Evolutionary conservation across 1,139 yeast species (phyloP).

Genomic region (Lodderomyces oxycetoniae): DNA sequence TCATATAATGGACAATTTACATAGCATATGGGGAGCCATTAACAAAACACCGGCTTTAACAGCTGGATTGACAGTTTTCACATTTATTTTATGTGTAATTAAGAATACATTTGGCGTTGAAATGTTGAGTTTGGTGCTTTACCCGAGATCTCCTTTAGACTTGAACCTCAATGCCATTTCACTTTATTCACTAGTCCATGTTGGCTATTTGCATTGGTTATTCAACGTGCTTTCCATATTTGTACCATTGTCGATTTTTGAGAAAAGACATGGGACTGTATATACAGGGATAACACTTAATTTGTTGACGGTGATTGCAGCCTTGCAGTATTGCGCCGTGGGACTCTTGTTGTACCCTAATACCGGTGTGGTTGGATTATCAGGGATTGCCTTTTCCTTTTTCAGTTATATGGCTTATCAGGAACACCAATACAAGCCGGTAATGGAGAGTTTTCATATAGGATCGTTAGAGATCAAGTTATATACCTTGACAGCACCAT

Average conservation of each 20-base stretch:
- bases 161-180: slow-evolving; percentile 63
- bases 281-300: slow-evolving; percentile 82
- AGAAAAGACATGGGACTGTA: slow-evolving; percentile 75
- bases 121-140: slow-evolving; percentile 29
- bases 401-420: slow-evolving; percentile 58
- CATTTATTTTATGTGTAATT: slow-evolving; percentile 31
- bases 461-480: slow-evolving; percentile 28
- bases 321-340: slow-evolving; percentile 56
- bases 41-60: slow-evolving; percentile 53
- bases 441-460: slow-evolving; percentile 19
- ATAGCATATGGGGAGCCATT: slow-evolving; percentile 3
- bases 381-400: slow-evolving; percentile 76
- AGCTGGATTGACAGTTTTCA: slow-evolving; percentile 58
- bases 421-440: slow-evolving; percentile 52
- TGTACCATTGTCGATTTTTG: slow-evolving; percentile 66
- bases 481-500: slow-evolving; percentile 63
- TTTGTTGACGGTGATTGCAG: slow-evolving; percentile 66
- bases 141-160: slow-evolving; percentile 53
- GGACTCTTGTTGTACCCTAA: slow-evolving; percentile 54
- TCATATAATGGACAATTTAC: background rate
- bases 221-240: slow-evolving; percentile 57
- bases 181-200: slow-evolving; percentile 71
- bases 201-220: slow-evolving; percentile 55
- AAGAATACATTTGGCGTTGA: slow-evolving; percentile 20
- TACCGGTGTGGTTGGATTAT: slow-evolving; percentile 56